Percentiles rank a stretch among this genome's conserved stretches.
These are phyloP conservation scores for Jaapia argillacea DNA, from an alignment of 768 basidiomycete species.

Conservation along the genomic window DNA sequence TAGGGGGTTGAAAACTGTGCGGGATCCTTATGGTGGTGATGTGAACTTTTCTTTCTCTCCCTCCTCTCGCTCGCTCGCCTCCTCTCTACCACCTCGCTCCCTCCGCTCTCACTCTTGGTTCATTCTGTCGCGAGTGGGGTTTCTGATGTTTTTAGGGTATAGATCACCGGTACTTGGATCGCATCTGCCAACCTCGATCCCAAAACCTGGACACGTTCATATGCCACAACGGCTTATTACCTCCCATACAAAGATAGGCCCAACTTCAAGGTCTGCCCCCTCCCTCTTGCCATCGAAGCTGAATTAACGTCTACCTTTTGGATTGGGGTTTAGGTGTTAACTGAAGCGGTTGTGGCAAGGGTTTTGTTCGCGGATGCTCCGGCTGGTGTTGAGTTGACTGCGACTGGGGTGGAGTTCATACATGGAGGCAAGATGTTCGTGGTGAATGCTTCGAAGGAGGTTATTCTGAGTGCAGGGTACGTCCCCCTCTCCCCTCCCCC, in stretches of 20 bases:
- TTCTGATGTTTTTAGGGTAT: not conserved
- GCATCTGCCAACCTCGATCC: constrained; percentile 5
- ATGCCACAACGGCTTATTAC: constrained; percentile 11
- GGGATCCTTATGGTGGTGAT: constrained; percentile 7
- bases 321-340: too few relatives aligned
- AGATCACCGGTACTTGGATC: constrained; percentile 6
- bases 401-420: constrained; percentile 19
- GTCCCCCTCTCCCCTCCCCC: not conserved
- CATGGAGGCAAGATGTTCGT: constrained; percentile 15
- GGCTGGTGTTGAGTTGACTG: not conserved
- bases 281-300: constrained; percentile 1
- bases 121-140: too few relatives aligned
- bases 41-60: constrained; percentile 5
- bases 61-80: not conserved
- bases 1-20: constrained; percentile 1
- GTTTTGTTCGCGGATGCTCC: not conserved
- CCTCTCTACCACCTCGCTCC: too few relatives aligned
- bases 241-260: constrained; percentile 8
- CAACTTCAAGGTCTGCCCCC: constrained; percentile 7
- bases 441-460: constrained; percentile 27
- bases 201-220: constrained; percentile 9
- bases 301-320: too few relatives aligned
- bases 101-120: too few relatives aligned
- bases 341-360: too few relatives aligned
- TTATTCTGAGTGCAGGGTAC: constrained; percentile 33